Evolutionary conservation across 345 rosid species (phyloP).

Genomic region (Turnera subulata): DNA sequence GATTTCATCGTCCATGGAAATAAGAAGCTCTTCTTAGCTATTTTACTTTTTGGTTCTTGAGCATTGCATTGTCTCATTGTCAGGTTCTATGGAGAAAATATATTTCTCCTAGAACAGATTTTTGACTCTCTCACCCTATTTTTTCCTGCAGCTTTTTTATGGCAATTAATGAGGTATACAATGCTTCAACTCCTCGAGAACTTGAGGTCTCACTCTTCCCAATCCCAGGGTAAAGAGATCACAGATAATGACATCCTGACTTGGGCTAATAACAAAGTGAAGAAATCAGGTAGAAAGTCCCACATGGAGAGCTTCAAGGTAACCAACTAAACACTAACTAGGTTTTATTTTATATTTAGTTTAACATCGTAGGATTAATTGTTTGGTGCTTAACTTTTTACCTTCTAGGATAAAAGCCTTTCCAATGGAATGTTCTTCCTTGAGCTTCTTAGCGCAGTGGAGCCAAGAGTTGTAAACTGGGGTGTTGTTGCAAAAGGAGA

Average conservation of each 20-base stretch:
- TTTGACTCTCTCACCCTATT: conserved; percentile 13
- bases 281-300: conserved; percentile 60
- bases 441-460: conserved; percentile 83
- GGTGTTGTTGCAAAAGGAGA: conserved; percentile 76
- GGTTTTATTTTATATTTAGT: not conserved
- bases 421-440: conserved; percentile 81
- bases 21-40: not conserved
- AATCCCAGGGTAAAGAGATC: conserved; percentile 85
- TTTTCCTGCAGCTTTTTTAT: conserved; percentile 60
- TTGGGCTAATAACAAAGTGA: conserved; percentile 92
- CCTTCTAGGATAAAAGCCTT: conserved; percentile 67
- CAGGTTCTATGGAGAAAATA: too few relatives aligned
- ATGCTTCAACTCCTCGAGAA: conserved; percentile 96
- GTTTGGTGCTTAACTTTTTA: conserved; percentile 15
- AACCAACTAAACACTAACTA: conserved; percentile 13
- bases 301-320: conserved; percentile 95
- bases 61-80: not conserved
- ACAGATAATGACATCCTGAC: conserved; percentile 77
- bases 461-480: conserved; percentile 96
- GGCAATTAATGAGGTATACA: conserved; percentile 96
- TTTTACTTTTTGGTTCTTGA: not conserved
- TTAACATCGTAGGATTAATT: not conserved
- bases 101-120: not conserved
- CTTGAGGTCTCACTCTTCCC: conserved; percentile 58
- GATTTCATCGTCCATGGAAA: not conserved